phyloP scores from a whole-genome alignment of 306 rosid genomes.

The Pyrus communis region DNA sequence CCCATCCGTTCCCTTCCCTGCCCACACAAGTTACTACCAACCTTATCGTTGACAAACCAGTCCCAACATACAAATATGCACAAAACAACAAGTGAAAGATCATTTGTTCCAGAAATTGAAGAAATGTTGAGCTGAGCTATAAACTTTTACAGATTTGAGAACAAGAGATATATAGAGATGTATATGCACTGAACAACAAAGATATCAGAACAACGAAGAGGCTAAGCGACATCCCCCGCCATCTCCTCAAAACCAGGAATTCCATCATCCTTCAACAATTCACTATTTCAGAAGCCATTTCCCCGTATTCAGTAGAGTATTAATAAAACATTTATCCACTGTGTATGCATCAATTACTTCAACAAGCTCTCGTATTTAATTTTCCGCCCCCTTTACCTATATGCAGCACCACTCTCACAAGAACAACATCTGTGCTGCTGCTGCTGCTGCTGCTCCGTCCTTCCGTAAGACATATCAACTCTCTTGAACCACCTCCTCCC shows the following conservation, averaged over 20 bases:
- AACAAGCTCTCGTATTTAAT: conserved; percentile 17
- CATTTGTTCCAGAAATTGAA: not conserved
- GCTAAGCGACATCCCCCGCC: conserved; percentile 21
- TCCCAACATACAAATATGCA: not conserved
- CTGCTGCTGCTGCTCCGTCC: conserved; percentile 16
- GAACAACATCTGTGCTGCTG: not conserved
- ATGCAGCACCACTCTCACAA: conserved; percentile 32
- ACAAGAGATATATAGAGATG: not conserved
- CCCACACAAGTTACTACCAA: not conserved
- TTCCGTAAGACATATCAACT: not conserved
- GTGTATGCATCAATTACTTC: conserved; percentile 25
- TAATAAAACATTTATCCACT: conserved; percentile 23
- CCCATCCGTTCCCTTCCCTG: not conserved
- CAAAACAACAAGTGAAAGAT: not conserved
- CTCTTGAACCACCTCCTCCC: conserved; percentile 3
- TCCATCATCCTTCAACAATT: conserved; percentile 12
- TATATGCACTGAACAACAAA: too few relatives aligned
- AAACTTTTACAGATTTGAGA: not conserved
- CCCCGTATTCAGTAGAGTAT: conserved; percentile 33
- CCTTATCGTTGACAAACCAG: not conserved
- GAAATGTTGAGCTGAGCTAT: not conserved
- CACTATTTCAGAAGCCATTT: conserved; percentile 26
- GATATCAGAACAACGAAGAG: not conserved
- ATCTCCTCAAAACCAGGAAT: not conserved
- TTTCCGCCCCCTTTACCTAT: conserved; percentile 2